Evolutionary conservation across 2,329 filamentous ascomycete genomes (phyloP), one percentile per base, ranked within the genome.

Genomic region (Coniochaeta sp.): DNA sequence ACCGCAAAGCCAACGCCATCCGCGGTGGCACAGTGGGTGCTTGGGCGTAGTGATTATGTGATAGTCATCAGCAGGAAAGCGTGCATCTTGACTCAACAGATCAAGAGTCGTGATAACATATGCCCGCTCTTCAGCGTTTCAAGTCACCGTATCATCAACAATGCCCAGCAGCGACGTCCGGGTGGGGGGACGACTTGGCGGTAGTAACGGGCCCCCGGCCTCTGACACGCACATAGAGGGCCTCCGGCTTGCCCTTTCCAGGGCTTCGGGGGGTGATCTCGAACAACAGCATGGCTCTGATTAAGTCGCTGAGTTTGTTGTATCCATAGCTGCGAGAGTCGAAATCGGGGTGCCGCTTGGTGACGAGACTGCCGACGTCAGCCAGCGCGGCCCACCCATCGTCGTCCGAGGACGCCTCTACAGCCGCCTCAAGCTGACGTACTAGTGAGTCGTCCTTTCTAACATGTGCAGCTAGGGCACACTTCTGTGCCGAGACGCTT

Each of bases 331-430:
- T 65, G 1, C 64, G 58, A 6, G 56, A 13, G 28, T 66, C 65
- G 22, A 67, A 68, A 7, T 67, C 64, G 0, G 66, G 60, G 10
- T 63, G 54, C 51, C 53, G 55, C 50, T 60, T 60, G 6, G 24
- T 57, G 14, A 68, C 56, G 5, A 65, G 53, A 1, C 0, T 0
- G 3, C 66, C 66, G 1, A 68, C 58, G 0, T 49, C 22, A 4
- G 59, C 57, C 2, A 68, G 63, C 2, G 52, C 48, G 4, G 64
- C 62, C 60, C 63, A 66, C 0, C 64, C 66, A 0, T 63, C 61
- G 0, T 60, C 58, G 2, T 59, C 59, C 0, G 59, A 60, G 1
- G 49, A 51, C 1, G 52, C 57, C 7, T 60, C 53, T 1, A 64
- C 48, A 1, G 65, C 60, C 2, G 24, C 51, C 1, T 47, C 45